These are phyloP conservation scores for Dryas alaskensis DNA, from an alignment of 306 rosid genomes.

Conservation along the genomic window DNA sequence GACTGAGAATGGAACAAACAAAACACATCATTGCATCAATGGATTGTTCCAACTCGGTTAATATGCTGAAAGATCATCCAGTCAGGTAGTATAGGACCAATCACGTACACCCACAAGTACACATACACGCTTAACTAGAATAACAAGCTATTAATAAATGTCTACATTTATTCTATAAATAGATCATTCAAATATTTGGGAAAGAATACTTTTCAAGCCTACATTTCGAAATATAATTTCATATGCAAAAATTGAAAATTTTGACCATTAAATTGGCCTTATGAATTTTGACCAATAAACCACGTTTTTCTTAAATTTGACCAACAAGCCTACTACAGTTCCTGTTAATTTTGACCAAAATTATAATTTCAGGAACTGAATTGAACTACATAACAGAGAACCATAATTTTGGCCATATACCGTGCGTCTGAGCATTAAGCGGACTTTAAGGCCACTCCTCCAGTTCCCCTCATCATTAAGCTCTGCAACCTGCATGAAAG, in stretches of 20 bases:
- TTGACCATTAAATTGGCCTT: background rate
- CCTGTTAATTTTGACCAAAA: background rate
- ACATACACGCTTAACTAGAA: background rate
- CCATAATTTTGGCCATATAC: slow-evolving; percentile 33
- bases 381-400: slow-evolving; percentile 4
- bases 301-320: background rate
- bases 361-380: background rate
- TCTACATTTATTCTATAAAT: background rate
- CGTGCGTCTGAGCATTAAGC: slow-evolving; percentile 68
- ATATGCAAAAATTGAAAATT: background rate
- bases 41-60: background rate
- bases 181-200: background rate
- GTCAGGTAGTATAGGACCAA: slow-evolving; percentile 1
- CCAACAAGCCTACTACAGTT: slow-evolving; percentile 9
- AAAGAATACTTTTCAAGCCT: background rate
- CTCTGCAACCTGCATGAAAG: slow-evolving; percentile 64
- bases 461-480: slow-evolving; percentile 88
- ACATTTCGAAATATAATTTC: background rate
- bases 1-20: slow-evolving; percentile 46
- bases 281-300: background rate
- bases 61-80: background rate
- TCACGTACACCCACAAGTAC: background rate
- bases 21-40: slow-evolving; percentile 9
- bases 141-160: background rate
- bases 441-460: slow-evolving; percentile 91